These are phyloP conservation scores for Solanum hybrid DNA, from an alignment of 305 asterid species.

Conservation along the genomic window DNA sequence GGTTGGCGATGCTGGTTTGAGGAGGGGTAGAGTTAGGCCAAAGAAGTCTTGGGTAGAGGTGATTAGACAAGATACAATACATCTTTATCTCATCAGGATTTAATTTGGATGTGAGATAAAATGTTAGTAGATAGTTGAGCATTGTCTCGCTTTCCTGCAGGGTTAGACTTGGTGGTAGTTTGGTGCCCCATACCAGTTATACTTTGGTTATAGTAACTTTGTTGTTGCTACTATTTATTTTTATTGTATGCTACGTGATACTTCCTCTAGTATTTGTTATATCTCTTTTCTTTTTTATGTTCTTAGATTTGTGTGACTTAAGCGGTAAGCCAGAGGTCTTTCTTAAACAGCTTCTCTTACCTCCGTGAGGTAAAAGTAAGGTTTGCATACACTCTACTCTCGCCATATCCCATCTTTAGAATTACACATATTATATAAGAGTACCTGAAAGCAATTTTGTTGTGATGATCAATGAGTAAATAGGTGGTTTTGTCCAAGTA, in stretches of 20 bases:
- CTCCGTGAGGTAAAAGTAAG: not conserved
- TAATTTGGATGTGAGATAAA: not conserved
- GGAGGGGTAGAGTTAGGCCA: not conserved
- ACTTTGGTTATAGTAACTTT: not conserved
- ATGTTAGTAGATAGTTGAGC: not conserved
- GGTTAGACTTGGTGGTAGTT: not conserved
- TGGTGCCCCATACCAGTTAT: not conserved
- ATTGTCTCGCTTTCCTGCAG: not conserved
- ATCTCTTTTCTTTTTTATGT: not conserved
- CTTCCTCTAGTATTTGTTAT: not conserved
- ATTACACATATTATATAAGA: not conserved
- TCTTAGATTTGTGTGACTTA: not conserved
- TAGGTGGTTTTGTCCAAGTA: constrained; percentile 78
- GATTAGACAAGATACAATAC: not conserved
- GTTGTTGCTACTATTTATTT: not conserved
- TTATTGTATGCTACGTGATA: not conserved
- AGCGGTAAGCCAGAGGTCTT: not conserved
- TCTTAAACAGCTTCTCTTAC: not conserved
- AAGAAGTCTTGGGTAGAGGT: not conserved
- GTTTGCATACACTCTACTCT: not conserved
- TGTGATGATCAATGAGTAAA: constrained; percentile 63
- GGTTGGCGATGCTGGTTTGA: not conserved
- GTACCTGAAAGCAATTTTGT: constrained; percentile 62
- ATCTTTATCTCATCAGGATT: not conserved
- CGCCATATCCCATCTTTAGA: not conserved